A percentile compares a stretch with the other conserved stretches of the same genome.
These are phyloP conservation scores for Podochytrium sp. DNA, from an alignment of 192 early-diverging fungal genomes.

Conservation along the genomic window DNA sequence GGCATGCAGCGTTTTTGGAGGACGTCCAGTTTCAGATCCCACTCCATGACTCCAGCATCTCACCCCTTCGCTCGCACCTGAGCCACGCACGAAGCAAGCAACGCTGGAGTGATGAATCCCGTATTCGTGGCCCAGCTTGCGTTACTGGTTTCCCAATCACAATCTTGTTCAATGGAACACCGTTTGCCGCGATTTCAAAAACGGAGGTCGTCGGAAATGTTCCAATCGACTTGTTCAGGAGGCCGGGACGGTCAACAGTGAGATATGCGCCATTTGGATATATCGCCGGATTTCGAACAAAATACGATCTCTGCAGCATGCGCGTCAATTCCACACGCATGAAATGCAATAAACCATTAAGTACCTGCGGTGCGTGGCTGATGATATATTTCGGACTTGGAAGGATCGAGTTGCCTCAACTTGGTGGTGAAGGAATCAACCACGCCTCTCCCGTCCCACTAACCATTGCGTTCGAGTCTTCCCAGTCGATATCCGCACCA, in stretches of 20 bases:
- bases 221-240: slow-evolving; percentile 33
- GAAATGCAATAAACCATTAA: too few relatives aligned
- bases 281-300: slow-evolving; percentile 21
- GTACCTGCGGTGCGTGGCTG: slow-evolving; percentile 42
- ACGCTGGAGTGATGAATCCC: slow-evolving; percentile 37
- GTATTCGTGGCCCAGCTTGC: slow-evolving; percentile 39
- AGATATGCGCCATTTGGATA: slow-evolving; percentile 46
- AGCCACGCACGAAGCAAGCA: slow-evolving; percentile 31
- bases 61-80: slow-evolving; percentile 39
- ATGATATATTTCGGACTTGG: slow-evolving; percentile 33
- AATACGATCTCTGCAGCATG: too few relatives aligned
- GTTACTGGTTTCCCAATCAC: slow-evolving; percentile 45
- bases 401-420: slow-evolving; percentile 27
- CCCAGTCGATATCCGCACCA: slow-evolving; percentile 49
- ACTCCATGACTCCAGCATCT: slow-evolving; percentile 43
- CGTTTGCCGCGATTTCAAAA: slow-evolving; percentile 34
- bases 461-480: slow-evolving; percentile 39
- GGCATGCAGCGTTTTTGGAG: too few relatives aligned
- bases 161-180: slow-evolving; percentile 34
- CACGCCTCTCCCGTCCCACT: slow-evolving; percentile 43
- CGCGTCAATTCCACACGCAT: too few relatives aligned
- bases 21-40: slow-evolving; percentile 36
- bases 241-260: slow-evolving; percentile 19
- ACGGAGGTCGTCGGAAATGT: slow-evolving; percentile 30
- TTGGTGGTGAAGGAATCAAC: slow-evolving; percentile 26